Percentiles rank a stretch among this genome's conserved stretches.
Conservation (phyloP, 2,329 filamentous ascomycete species). For the Arthrocladium fulminans region DNA sequence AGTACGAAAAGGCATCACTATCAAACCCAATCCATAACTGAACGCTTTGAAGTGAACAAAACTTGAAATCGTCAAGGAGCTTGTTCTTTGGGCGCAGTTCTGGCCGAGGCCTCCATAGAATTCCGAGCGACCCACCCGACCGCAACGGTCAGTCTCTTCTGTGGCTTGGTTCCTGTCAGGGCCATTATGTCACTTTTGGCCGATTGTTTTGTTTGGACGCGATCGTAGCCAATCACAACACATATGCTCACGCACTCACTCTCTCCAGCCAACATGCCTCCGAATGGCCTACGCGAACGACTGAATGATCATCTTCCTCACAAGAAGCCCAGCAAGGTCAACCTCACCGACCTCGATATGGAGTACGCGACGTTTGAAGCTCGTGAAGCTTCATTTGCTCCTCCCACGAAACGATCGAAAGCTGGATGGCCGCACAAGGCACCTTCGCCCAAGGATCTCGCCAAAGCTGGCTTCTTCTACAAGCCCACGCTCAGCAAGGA, state of each 20-base stretch:
- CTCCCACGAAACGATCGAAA: conserved; percentile 49
- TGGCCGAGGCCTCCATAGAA: neutral
- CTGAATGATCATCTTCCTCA: conserved; percentile 7
- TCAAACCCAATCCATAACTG: neutral
- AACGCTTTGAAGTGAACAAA: neutral
- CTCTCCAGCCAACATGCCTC: conserved; percentile 3
- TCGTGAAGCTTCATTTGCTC: conserved; percentile 72
- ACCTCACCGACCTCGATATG: conserved; percentile 11
- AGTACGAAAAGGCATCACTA: conserved; percentile 18
- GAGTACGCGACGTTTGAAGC: conserved; percentile 54
- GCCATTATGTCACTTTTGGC: conserved; percentile 4
- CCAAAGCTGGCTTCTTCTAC: conserved; percentile 85
- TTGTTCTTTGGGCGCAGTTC: neutral
- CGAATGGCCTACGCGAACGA: conserved; percentile 1
- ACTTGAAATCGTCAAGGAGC: neutral
- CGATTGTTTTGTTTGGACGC: conserved; percentile 8
- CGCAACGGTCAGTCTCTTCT: neutral
- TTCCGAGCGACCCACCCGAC: neutral
- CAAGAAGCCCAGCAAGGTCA: neutral
- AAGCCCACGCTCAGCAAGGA: conserved; percentile 69
- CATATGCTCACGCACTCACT: no score
- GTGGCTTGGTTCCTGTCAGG: neutral
- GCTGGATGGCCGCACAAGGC: conserved; percentile 68
- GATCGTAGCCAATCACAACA: neutral
- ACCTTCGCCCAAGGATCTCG: conserved; percentile 64